Conservation (phyloP, 306 rosid species). For the Vicia villosa region DNA sequence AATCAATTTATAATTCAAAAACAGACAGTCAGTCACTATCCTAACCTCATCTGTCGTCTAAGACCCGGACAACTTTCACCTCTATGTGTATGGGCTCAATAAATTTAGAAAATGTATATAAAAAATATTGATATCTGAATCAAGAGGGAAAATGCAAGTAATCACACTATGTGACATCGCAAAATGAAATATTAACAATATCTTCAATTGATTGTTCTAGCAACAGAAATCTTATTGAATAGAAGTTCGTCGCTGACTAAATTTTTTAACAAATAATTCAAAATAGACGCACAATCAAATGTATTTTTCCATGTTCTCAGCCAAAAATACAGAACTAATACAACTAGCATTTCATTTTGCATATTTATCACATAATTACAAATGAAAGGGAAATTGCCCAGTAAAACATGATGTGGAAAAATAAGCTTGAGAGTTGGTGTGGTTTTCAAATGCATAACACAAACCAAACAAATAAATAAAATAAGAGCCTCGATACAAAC, state of each 20-base stretch:
- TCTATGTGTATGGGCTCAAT: background rate
- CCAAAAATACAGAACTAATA: slow-evolving; percentile 1
- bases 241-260: background rate
- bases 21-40: slow-evolving; percentile 10
- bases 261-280: slow-evolving; percentile 5
- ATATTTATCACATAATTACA: slow-evolving; percentile 10
- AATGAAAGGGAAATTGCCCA: background rate
- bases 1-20: slow-evolving; percentile 6
- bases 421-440: background rate
- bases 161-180: slow-evolving; percentile 27
- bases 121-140: background rate
- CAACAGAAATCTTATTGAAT: background rate
- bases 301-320: background rate
- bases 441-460: background rate
- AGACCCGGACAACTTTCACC: slow-evolving; percentile 20
- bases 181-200: slow-evolving; percentile 22
- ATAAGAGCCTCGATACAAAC: slow-evolving; percentile 5
- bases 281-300: slow-evolving; percentile 11
- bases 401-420: background rate
- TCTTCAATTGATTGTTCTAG: slow-evolving; percentile 3
- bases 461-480: too few species aligned
- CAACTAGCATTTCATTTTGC: background rate
- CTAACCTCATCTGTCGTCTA: slow-evolving; percentile 24
- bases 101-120: background rate
- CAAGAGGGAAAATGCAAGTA: slow-evolving; percentile 19